Conservation (phyloP, 257 asterid genomes). For the Salvia rosmarinus region DNA sequence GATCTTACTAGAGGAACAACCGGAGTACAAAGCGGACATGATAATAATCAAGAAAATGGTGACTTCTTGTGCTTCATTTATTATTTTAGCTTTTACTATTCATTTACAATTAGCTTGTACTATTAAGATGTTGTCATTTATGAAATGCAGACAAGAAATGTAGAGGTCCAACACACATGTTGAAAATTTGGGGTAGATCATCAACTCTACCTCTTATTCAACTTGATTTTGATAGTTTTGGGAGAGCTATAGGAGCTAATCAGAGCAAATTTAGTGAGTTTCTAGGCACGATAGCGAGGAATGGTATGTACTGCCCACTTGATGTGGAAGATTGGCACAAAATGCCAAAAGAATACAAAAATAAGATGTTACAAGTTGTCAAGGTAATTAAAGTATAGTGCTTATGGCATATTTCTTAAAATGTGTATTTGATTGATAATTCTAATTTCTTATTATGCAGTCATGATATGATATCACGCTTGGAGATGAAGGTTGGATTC, state of each 20-base stretch:
- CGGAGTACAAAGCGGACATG: not conserved
- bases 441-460: not conserved
- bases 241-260: constrained; percentile 11
- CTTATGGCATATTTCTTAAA: not conserved
- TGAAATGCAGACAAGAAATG: constrained; percentile 3
- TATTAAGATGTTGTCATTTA: not conserved
- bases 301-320: not conserved
- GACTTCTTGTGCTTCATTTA: not conserved
- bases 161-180: constrained; percentile 20
- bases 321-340: constrained; percentile 27
- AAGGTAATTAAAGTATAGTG: constrained; percentile 6
- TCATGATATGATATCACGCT: not conserved
- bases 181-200: constrained; percentile 21
- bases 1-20: not conserved
- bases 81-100: not conserved
- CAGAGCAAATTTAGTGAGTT: not conserved
- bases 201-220: not conserved
- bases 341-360: not conserved
- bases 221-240: constrained; percentile 14
- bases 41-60: not conserved
- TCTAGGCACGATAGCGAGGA: constrained; percentile 12
- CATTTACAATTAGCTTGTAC: no score
- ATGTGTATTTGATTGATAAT: not conserved
- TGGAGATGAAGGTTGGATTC: constrained; percentile 19
- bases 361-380: not conserved